These are phyloP conservation scores for Chlamydomonas sphaeroides DNA, from an alignment of 139 green algal species.

Conservation along the genomic window DNA sequence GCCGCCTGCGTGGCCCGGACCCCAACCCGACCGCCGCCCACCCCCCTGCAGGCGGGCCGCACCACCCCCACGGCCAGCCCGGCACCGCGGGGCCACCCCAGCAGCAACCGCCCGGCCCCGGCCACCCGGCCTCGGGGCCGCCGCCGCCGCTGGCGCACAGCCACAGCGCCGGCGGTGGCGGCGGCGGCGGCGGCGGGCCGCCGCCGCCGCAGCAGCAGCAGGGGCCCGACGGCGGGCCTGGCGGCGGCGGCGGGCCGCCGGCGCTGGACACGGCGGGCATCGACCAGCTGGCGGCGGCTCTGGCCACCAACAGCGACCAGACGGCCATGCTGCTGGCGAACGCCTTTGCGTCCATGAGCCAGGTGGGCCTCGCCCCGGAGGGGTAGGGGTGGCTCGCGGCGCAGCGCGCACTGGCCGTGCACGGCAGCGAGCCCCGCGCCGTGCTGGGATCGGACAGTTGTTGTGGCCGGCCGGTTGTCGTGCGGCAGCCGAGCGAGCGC, in stretches of 20 bases:
- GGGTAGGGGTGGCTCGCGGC: background rate
- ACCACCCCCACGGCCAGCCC: no score
- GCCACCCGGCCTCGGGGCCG: background rate
- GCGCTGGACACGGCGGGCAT: background rate
- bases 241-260: background rate
- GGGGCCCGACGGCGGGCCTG: background rate
- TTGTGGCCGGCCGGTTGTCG: no score
- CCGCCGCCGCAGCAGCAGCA: background rate
- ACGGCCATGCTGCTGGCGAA: constrained; percentile 35
- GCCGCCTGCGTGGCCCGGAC: no score
- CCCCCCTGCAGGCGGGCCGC: no score
- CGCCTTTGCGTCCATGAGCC: constrained; percentile 37
- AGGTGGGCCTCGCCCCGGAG: no score
- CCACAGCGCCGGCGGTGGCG: background rate
- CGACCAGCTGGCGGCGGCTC: constrained; percentile 36
- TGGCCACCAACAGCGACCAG: constrained; percentile 28
- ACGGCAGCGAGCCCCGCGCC: no score
- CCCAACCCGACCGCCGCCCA: no score
- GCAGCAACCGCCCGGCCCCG: background rate
- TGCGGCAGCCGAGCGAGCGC: background rate
- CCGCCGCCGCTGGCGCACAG: background rate
- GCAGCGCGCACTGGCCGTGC: no score
- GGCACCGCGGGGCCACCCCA: no score
- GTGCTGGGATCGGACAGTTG: background rate
- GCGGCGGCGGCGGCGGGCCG: background rate